Evolutionary conservation across 176 grass and related monocot species (phyloP).

Genomic region (Rhynchospora breviuscula): DNA sequence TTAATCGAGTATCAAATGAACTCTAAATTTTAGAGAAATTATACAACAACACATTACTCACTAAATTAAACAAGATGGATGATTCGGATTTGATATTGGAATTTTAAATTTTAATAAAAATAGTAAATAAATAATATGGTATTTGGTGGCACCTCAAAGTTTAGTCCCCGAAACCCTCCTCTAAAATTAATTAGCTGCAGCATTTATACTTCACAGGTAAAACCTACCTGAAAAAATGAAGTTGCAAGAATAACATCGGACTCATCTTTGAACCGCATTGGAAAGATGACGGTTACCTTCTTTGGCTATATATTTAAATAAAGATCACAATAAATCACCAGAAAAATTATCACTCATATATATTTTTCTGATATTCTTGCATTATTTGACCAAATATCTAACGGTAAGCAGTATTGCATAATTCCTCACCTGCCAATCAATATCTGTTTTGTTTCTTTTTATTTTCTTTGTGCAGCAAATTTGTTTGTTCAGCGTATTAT

Average conservation of each 20-base stretch:
- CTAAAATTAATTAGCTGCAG: neutral
- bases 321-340: neutral
- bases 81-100: too few species aligned
- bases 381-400: neutral
- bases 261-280: conserved; percentile 83
- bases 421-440: neutral
- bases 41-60: too few species aligned
- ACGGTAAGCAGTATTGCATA: neutral
- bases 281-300: conserved; percentile 58
- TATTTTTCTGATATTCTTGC: neutral
- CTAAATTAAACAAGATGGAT: too few species aligned
- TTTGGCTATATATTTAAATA: conserved; percentile 37
- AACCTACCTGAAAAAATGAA: conserved; percentile 72
- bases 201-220: neutral
- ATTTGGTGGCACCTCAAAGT: too few species aligned
- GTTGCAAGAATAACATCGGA: conserved; percentile 69
- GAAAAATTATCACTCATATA: neutral
- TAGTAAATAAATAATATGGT: too few species aligned
- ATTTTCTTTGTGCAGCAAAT: neutral
- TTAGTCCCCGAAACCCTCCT: too few species aligned
- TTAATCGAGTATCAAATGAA: too few species aligned
- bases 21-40: too few species aligned
- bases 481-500: neutral
- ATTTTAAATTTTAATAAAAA: too few species aligned
- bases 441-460: neutral